These are phyloP conservation scores for Aspergillus fumigatiaffinis DNA, from an alignment of 2,329 filamentous ascomycete genomes.

Conservation along the genomic window DNA sequence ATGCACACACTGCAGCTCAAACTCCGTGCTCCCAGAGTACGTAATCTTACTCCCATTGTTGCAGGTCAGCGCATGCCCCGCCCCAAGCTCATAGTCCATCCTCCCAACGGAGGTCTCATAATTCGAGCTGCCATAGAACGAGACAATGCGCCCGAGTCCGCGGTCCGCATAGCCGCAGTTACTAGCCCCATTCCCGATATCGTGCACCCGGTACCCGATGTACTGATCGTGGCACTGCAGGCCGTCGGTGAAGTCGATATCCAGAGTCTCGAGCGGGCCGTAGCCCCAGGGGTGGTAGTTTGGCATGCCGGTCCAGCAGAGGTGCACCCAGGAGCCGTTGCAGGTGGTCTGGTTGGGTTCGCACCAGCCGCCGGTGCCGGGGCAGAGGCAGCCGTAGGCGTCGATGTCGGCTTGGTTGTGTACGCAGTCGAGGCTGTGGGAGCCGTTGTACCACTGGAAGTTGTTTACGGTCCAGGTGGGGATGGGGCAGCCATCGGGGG, in stretches of 20 bases:
- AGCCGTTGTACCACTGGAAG: constrained; percentile 18
- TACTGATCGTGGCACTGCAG: constrained; percentile 24
- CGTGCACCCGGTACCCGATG: constrained; percentile 27
- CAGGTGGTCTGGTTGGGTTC: constrained; percentile 21
- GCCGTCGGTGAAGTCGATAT: constrained; percentile 23
- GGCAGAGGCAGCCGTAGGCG: constrained; percentile 22
- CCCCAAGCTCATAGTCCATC: constrained; percentile 23
- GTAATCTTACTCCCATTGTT: constrained; percentile 25
- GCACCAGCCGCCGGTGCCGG: constrained; percentile 18
- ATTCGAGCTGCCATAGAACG: constrained; percentile 25
- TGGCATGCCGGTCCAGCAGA: constrained; percentile 28
- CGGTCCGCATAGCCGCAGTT: constrained; percentile 29
- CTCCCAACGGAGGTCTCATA: constrained; percentile 12
- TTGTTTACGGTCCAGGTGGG: constrained; percentile 24
- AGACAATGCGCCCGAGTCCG: constrained; percentile 19
- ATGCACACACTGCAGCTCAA: constrained; percentile 20
- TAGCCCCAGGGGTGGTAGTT: constrained; percentile 30
- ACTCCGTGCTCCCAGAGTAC: constrained; percentile 23
- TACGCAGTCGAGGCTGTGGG: constrained; percentile 17
- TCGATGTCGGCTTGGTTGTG: constrained; percentile 19
- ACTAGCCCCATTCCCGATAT: constrained; percentile 23
- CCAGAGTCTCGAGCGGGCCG: constrained; percentile 21
- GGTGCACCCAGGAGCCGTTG: constrained; percentile 19
- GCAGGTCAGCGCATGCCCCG: constrained; percentile 23
- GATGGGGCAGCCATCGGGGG: constrained; percentile 23